Conservation (phyloP, 2,329 filamentous ascomycete genomes). For the Leptographium wingfieldii region DNA sequence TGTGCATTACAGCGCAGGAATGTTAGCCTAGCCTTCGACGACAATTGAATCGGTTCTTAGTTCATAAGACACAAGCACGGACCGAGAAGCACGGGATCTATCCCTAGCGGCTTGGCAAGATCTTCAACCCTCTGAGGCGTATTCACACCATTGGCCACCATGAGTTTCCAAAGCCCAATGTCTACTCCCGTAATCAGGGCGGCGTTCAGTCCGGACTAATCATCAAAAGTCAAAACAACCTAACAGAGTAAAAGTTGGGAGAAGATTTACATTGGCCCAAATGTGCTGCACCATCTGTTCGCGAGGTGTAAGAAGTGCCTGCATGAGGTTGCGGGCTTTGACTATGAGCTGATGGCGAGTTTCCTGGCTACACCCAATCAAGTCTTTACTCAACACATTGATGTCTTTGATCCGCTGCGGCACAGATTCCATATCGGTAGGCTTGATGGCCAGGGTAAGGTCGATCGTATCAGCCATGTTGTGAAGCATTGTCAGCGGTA, state of each 20-base stretch:
- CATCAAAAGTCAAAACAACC: background rate
- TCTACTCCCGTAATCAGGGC: conserved; percentile 18
- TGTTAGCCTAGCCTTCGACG: background rate
- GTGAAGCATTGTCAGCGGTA: background rate
- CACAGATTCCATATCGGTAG: background rate
- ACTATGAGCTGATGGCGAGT: conserved; percentile 4
- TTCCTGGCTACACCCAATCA: conserved; percentile 2
- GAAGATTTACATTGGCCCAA: conserved; percentile 7
- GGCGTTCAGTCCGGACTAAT: background rate
- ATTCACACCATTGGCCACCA: conserved; percentile 19
- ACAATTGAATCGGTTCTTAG: too few species aligned
- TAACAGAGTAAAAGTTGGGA: background rate
- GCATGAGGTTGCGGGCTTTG: conserved; percentile 3
- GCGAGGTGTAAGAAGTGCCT: conserved; percentile 5
- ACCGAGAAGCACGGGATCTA: conserved; percentile 18
- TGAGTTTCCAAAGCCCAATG: conserved; percentile 22
- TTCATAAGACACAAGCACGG: background rate
- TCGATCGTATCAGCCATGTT: background rate
- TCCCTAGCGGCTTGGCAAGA: conserved; percentile 16
- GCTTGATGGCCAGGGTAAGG: background rate
- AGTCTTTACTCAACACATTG: background rate
- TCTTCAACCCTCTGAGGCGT: conserved; percentile 19
- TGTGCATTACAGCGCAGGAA: background rate
- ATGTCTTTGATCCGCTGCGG: conserved; percentile 7
- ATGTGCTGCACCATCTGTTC: conserved; percentile 9